phyloP scores from a whole-genome alignment of 2,329 filamentous ascomycete genomes.

The Lojkania enalia region DNA sequence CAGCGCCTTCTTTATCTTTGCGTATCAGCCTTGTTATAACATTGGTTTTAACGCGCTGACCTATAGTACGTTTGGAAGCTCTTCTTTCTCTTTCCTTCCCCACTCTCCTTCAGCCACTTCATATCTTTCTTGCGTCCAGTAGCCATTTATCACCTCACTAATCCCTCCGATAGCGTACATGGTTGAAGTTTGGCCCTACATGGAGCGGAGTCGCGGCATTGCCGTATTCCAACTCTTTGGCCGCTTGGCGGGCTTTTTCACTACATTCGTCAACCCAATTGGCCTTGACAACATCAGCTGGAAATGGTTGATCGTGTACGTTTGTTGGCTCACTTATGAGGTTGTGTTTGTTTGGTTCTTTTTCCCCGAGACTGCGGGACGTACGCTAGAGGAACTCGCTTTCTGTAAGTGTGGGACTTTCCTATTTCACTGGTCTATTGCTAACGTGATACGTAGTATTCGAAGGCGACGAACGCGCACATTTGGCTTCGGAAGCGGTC shows the following conservation, averaged over 20 bases:
- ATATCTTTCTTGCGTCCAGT: no score
- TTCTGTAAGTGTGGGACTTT: slow-evolving; percentile 20
- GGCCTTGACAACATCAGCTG: slow-evolving; percentile 64
- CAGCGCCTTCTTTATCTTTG: slow-evolving; percentile 52
- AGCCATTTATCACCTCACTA: background rate
- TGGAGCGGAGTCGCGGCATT: slow-evolving; percentile 51
- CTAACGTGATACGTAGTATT: slow-evolving; percentile 18
- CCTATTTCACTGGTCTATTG: background rate
- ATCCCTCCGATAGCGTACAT: slow-evolving; percentile 53
- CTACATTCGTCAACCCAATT: slow-evolving; percentile 63
- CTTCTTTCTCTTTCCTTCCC: no score
- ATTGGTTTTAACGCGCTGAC: slow-evolving; percentile 65
- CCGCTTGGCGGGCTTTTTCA: slow-evolving; percentile 62
- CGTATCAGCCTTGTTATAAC: slow-evolving; percentile 57
- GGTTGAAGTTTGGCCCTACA: slow-evolving; percentile 52
- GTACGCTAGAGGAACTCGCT: slow-evolving; percentile 68
- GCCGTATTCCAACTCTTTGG: slow-evolving; percentile 63
- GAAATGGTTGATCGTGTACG: slow-evolving; percentile 66
- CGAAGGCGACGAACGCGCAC: slow-evolving; percentile 12
- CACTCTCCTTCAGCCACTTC: no score
- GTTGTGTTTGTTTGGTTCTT: slow-evolving; percentile 65
- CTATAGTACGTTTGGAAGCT: slow-evolving; percentile 51
- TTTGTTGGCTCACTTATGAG: slow-evolving; percentile 61
- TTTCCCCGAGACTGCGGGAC: slow-evolving; percentile 69
- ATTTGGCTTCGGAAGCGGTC: slow-evolving; percentile 2